Conservation (phyloP, 805 yeast genomes). For the Saitoella complicata region DNA sequence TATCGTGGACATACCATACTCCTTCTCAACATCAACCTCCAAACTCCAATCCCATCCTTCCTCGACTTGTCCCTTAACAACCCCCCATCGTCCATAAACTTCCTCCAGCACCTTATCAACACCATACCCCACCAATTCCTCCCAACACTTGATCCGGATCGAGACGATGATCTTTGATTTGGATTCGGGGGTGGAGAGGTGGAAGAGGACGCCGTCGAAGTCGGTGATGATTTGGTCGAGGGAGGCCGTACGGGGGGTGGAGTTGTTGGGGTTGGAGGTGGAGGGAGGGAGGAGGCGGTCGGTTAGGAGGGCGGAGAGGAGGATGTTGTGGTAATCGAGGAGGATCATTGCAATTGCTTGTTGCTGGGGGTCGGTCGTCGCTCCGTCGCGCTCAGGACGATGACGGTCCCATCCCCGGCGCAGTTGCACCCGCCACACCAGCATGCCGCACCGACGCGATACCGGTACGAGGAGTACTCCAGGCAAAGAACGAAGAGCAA, state of each 20-base stretch:
- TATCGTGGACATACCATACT: background rate
- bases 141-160: conserved; percentile 60
- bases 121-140: conserved; percentile 54
- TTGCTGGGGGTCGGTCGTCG: too few species aligned
- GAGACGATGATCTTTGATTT: conserved; percentile 52
- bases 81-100: conserved; percentile 34
- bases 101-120: conserved; percentile 25
- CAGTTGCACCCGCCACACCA: too few species aligned
- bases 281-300: conserved; percentile 45
- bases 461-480: too few species aligned
- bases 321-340: conserved; percentile 66
- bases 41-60: conserved; percentile 70
- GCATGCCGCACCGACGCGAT: too few species aligned
- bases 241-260: conserved; percentile 4
- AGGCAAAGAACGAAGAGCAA: too few species aligned
- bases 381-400: too few species aligned
- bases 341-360: conserved; percentile 47
- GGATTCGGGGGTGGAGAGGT: conserved; percentile 72
- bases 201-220: conserved; percentile 91
- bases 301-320: conserved; percentile 63
- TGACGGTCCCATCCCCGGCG: too few species aligned
- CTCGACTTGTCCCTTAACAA: conserved; percentile 33
- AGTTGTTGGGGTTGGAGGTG: conserved; percentile 6
- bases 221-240: conserved; percentile 84
- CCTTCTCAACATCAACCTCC: conserved; percentile 38